Percentiles rank a stretch among this genome's conserved stretches.
Conservation (phyloP, 1,139 yeast species). For the Pneumocystis wakefieldiae region DNA sequence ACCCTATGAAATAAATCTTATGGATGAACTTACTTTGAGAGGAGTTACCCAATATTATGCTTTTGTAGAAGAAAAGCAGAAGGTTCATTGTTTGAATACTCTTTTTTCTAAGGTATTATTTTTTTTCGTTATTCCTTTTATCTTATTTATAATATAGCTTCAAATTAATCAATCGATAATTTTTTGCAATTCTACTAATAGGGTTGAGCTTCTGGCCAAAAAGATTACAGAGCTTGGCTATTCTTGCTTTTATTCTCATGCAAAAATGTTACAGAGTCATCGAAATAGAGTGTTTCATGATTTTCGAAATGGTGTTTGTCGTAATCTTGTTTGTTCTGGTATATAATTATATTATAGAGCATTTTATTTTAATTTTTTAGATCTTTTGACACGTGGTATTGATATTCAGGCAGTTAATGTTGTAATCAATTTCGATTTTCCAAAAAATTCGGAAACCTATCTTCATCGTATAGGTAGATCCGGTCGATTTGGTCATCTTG, state of each 20-base stretch:
- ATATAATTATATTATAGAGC: not conserved
- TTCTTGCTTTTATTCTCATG: constrained; percentile 94
- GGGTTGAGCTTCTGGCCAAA: constrained; percentile 89
- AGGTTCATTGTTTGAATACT: constrained; percentile 88
- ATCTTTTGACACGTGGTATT: constrained; percentile 92
- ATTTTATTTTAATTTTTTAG: constrained; percentile 22
- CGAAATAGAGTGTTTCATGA: constrained; percentile 97
- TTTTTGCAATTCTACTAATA: constrained; percentile 88
- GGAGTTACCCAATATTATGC: constrained; percentile 97
- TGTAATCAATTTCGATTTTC: constrained; percentile 94
- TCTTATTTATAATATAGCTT: constrained; percentile 23
- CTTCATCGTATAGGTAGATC: constrained; percentile 98
- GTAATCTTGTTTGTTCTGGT: constrained; percentile 80
- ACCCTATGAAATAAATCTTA: constrained; percentile 89
- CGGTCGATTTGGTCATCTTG: constrained; percentile 96
- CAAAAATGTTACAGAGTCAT: constrained; percentile 93
- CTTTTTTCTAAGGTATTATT: constrained; percentile 50
- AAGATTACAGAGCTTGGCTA: constrained; percentile 92
- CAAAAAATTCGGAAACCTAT: constrained; percentile 93
- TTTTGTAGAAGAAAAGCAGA: constrained; percentile 91
- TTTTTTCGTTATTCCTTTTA: not conserved
- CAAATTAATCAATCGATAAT: constrained; percentile 93
- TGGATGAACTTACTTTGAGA: constrained; percentile 91
- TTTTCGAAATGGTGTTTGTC: constrained; percentile 94
- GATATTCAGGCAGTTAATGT: constrained; percentile 98